Evolutionary conservation across 305 asterid genomes (phyloP), one percentile per base, ranked within the genome.

Genomic region (Solanum chacoense): DNA sequence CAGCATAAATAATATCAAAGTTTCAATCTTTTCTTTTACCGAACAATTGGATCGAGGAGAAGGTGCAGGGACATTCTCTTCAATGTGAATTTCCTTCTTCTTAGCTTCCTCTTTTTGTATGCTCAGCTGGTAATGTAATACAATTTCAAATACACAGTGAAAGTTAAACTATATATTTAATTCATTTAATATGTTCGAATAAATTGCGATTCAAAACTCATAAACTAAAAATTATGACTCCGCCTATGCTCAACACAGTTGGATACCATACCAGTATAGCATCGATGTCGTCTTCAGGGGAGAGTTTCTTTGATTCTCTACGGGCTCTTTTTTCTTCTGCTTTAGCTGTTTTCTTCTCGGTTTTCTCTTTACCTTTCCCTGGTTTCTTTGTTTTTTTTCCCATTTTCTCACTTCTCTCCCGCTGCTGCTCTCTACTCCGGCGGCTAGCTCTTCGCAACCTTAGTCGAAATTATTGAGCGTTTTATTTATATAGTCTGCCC

Each of bases 281-380:
- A 88, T 97, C 99, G 87, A 97, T 97, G 92, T 97, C 99, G 90
- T 97, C 99, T 90, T 97, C 99, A 16, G 99, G 98, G n/a, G 99
- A 95, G 88, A 97, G 89, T 76, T 97, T 97, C 88, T 96, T 95
- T 92, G 99, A 91, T 84, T 96, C 99, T 71, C 99, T 91, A 34
- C 98, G 96, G 74, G 97, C 90, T 91, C 92, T 92, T 91, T 97
- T 97, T 69, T 94, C 98, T 84, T 96, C 99, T 1, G 99, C 96
- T 91, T 94, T 97, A 3, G 95, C 96, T 40, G 99, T 97, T 94
- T 93, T 97, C 94, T 91, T 93, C 88, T 94, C 99, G 5, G 98
- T 97, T 86, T 97, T 97, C 96, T 97, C 99, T 92, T 95, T 97
- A 2, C 99, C 99, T 91, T 97, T 96, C 4, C 99, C 99, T 2